phyloP scores from a whole-genome alignment of 73 alveolate species.

The Urostyla sp. region DNA sequence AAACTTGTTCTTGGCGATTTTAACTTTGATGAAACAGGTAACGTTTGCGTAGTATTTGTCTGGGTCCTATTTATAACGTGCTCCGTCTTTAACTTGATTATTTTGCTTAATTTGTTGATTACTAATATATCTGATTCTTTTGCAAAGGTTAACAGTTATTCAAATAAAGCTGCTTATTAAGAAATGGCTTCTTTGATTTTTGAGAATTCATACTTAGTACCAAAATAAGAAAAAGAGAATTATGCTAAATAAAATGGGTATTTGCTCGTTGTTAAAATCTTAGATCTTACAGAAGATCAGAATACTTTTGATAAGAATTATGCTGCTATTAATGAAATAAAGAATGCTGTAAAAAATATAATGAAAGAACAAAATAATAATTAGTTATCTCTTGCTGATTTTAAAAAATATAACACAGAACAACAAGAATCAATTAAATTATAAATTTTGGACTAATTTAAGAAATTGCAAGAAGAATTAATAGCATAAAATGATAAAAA shows the following conservation, averaged over 20 bases:
- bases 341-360: no score
- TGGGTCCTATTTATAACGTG: not conserved
- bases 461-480: no score
- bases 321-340: no score
- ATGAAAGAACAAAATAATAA: no score
- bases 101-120: not conserved
- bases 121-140: not conserved
- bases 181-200: not conserved
- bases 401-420: no score
- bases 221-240: not conserved
- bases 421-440: no score
- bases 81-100: not conserved
- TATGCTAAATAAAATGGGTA: not conserved
- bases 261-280: not conserved
- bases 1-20: not conserved
- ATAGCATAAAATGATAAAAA: no score
- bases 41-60: not conserved
- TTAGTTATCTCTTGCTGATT: no score
- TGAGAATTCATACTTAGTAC: not conserved
- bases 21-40: conserved; percentile 9
- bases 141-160: not conserved
- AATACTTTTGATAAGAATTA: no score
- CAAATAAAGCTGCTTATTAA: not conserved
- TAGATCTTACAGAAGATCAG: not conserved
- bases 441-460: no score